Evolutionary conservation across 140 eudicot genomes (phyloP).

Genomic region (Cichorium intybus): DNA sequence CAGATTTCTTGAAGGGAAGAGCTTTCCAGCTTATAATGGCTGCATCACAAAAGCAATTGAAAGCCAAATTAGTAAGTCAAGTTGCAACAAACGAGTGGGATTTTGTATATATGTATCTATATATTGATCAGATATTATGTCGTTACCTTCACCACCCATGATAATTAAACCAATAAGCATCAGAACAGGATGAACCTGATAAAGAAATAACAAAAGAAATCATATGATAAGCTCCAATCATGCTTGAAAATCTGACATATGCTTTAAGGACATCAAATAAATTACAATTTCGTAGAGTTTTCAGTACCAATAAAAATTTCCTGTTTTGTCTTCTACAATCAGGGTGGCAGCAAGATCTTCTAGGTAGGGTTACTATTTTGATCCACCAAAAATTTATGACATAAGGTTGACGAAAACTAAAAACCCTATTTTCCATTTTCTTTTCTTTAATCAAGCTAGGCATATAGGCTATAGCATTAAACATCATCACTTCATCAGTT

Average conservation of each 20-base stretch:
- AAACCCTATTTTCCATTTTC: too few relatives aligned
- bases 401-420: background rate
- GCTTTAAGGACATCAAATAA: background rate
- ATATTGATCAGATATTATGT: background rate
- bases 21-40: constrained; percentile 87
- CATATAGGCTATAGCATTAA: too few relatives aligned
- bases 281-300: background rate
- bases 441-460: too few relatives aligned
- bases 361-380: background rate
- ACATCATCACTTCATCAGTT: background rate
- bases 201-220: constrained; percentile 15
- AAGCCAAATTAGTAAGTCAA: background rate
- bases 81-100: background rate
- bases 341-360: background rate
- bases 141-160: constrained; percentile 90
- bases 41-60: constrained; percentile 24
- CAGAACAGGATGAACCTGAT: constrained; percentile 94
- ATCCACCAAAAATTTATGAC: constrained; percentile 4
- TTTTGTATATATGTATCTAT: too few relatives aligned
- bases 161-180: constrained; percentile 90
- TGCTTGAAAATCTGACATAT: background rate
- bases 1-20: constrained; percentile 72
- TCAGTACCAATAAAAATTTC: background rate
- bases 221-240: background rate
- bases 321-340: background rate